A percentile compares a stretch with the other conserved stretches of the same genome.
phyloP scores from a whole-genome alignment of 768 basidiomycete species.

The Collybiopsis luxurians region DNA sequence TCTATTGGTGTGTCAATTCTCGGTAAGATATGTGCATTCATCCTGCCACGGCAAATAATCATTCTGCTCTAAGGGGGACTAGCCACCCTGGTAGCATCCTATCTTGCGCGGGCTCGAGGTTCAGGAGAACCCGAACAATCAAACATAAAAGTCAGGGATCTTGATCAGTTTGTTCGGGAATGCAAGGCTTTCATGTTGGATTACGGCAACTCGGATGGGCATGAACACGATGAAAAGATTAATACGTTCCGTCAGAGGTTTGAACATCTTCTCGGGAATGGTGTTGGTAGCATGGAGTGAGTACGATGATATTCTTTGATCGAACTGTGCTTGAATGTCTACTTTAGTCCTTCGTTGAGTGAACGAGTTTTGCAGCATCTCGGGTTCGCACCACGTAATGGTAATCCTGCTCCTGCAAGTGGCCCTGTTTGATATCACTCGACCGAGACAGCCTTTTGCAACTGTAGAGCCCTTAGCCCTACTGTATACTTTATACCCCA shows the following conservation, averaged over 20 bases:
- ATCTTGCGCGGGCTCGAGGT: slow-evolving; percentile 66
- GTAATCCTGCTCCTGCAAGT: too few relatives aligned
- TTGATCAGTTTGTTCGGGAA: slow-evolving; percentile 69
- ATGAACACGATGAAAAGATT: slow-evolving; percentile 35
- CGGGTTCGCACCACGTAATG: too few relatives aligned
- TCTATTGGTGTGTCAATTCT: not conserved
- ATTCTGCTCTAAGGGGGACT: slow-evolving; percentile 46
- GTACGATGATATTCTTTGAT: slow-evolving; percentile 6
- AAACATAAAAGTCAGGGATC: slow-evolving; percentile 49
- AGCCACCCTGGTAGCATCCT: slow-evolving; percentile 67
- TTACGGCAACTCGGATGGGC: slow-evolving; percentile 38
- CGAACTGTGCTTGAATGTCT: too few relatives aligned
- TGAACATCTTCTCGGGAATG: slow-evolving; percentile 47
- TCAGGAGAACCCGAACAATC: slow-evolving; percentile 72
- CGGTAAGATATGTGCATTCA: not conserved
- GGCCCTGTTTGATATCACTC: too few relatives aligned
- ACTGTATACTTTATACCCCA: too few relatives aligned
- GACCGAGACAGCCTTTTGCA: too few relatives aligned
- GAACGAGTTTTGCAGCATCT: too few relatives aligned
- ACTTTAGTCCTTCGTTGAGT: too few relatives aligned
- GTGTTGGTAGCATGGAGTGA: slow-evolving; percentile 22
- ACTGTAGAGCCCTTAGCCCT: too few relatives aligned
- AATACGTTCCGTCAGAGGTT: slow-evolving; percentile 34
- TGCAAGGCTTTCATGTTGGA: slow-evolving; percentile 57
- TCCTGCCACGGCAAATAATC: too few relatives aligned